Percentiles rank a stretch among this genome's conserved stretches.
These are phyloP conservation scores for Microascus cirrosus DNA, from an alignment of 2,329 filamentous ascomycete genomes.

Conservation along the genomic window DNA sequence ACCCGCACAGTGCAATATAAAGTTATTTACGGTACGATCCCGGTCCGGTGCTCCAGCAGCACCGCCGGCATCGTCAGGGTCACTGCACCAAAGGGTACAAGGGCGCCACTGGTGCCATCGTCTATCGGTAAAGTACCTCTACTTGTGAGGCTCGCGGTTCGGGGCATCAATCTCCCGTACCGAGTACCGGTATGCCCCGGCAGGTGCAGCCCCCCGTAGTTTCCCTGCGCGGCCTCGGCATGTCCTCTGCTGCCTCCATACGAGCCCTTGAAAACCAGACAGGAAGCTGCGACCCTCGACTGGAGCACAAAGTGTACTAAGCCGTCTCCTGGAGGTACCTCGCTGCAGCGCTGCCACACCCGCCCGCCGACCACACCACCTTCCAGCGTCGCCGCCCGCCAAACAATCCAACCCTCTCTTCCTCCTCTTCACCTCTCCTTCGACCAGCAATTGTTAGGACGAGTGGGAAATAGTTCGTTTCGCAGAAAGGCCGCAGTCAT, in stretches of 20 bases:
- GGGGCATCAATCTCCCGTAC: background rate
- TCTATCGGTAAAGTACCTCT: background rate
- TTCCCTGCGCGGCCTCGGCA: constrained; percentile 3
- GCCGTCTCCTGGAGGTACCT: background rate
- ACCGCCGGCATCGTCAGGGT: background rate
- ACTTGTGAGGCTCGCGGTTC: background rate
- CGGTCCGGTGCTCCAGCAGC: background rate
- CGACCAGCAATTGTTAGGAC: constrained; percentile 5
- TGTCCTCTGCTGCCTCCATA: background rate
- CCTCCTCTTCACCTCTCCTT: background rate
- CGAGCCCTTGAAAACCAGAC: background rate
- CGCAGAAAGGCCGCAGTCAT: constrained; percentile 1
- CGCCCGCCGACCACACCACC: constrained; percentile 2
- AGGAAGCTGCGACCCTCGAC: background rate
- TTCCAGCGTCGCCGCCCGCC: constrained; percentile 1
- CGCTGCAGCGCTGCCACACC: background rate
- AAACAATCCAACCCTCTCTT: constrained; percentile 1
- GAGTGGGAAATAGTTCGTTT: constrained; percentile 1
- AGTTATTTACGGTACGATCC: background rate
- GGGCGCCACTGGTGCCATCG: background rate
- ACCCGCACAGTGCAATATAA: constrained; percentile 1
- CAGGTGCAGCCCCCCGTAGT: background rate
- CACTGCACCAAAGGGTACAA: background rate
- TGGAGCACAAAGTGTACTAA: background rate
- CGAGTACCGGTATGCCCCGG: background rate